Evolutionary conservation across 805 yeast species (phyloP).

Genomic region (Danielia oregonensis): DNA sequence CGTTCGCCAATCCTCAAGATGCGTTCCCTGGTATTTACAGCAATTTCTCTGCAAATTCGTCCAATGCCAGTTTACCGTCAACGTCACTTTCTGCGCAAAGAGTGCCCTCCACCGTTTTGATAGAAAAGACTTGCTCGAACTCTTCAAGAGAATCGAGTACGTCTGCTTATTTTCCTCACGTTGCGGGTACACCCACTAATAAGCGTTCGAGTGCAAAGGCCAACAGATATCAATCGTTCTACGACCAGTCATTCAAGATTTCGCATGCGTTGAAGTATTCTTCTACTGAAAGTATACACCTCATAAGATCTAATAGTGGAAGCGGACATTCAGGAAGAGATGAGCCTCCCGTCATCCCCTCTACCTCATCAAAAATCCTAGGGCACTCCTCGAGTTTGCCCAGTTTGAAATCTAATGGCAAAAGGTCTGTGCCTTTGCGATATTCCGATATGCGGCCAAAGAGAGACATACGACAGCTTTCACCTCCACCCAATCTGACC

Average conservation of each 20-base stretch:
- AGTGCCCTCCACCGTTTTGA: slow-evolving; percentile 8
- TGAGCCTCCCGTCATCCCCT: slow-evolving; percentile 5
- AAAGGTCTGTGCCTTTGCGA: slow-evolving; percentile 1
- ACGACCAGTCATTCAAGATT: slow-evolving; percentile 42
- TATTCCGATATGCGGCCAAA: slow-evolving; percentile 1
- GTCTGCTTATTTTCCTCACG: slow-evolving; percentile 6
- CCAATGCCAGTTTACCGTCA: slow-evolving; percentile 28
- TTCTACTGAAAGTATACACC: slow-evolving; percentile 29
- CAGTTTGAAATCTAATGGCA: slow-evolving; percentile 11
- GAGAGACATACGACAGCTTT: neutral
- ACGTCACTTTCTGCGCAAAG: slow-evolving; percentile 2
- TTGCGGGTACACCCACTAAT: slow-evolving; percentile 15
- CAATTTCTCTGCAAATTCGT: slow-evolving; percentile 31
- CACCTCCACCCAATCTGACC: neutral
- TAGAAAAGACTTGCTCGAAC: slow-evolving; percentile 33
- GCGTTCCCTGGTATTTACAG: slow-evolving; percentile 20
- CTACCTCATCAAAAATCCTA: slow-evolving; percentile 5
- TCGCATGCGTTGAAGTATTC: slow-evolving; percentile 39
- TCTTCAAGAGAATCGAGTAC: slow-evolving; percentile 28
- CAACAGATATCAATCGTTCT: slow-evolving; percentile 44
- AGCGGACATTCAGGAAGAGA: neutral
- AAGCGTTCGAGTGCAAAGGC: slow-evolving; percentile 43
- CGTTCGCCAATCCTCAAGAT: slow-evolving; percentile 22
- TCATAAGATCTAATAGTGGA: slow-evolving; percentile 8
- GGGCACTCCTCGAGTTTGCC: slow-evolving; percentile 23